Evolutionary conservation across 2,329 filamentous ascomycete genomes (phyloP), one percentile per base, ranked within the genome.

Genomic region (Aschersonia sp.): DNA sequence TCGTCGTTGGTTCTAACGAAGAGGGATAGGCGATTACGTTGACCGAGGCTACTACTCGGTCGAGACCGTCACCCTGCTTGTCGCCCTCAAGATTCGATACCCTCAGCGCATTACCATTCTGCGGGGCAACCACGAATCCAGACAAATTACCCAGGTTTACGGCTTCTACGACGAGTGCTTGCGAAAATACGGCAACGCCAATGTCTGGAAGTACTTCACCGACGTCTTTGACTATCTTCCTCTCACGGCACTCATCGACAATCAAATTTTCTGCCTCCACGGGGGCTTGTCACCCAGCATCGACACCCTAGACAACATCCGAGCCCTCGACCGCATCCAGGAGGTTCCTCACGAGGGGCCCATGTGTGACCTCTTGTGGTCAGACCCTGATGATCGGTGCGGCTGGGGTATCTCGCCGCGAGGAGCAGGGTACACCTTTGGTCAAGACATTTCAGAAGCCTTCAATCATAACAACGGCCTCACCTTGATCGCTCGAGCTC

Each of bases 401-500:
- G 89, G 89, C 58, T 96, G 89, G 89, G 89, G 89, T 53, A 94
- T 96, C 64, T 94, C 87, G 53, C 89, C 89, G 55, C 84, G 89
- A 69, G 89, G 89, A 70, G 89, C 89, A 51, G 89, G 89, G 51
- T 95, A 94, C 72, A 94, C 89, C 31, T 95, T 95, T 61, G 89
- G 87, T 51, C 89, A 96, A 70, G 91, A 97, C 64, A 97, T 97
- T 59, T 95, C 88, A 38, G 91, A 98, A 71, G 91, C 91, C 1
- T 98, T 98, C 73, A 97, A 97, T 69, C 91, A 97, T 65, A 97
- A 97, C 76, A 98, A 98, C 61, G 91, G 89, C 49, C 72, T 98
- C 68, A 97, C 91, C 48, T 74, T 97, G 53, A 94, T 98, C 62
- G 92, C 92, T 51, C 79, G 92, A 67, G 92, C 92, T 48, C 92